Base-by-base conservation (phyloP, 2,329 filamentous ascomycete genomes). In the Hymenoscyphus repandus region DNA sequence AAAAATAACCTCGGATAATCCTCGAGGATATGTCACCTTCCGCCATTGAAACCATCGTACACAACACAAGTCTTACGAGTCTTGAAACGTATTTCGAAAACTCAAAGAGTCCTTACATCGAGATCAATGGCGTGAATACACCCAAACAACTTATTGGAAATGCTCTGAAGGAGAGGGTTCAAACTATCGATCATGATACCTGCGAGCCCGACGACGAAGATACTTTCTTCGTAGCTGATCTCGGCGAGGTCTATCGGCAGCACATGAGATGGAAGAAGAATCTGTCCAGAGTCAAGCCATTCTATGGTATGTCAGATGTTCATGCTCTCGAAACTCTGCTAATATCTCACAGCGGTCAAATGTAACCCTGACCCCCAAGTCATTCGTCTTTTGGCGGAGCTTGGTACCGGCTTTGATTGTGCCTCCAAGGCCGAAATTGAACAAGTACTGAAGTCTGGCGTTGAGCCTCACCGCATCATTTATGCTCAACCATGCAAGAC, bases 401-500 rank as follows among this genome's bases (percentile, higher is more conserved):
- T 99, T 58, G 93, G 92, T 65, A 91, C 90, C 58, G 93, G 93
- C 64, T 99, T 99, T 70, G 93, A 99, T 73, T 99, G 93, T 72
- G 93, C 93, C 57, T 97, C 92, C 72, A 97, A 97, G 80, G 79
- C 85, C 59, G 93, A 99, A 74, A 96, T 99, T 63, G 91, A 99
- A 70, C 84, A 91, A 70, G 87, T 96, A 55, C 78, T 97, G 48
- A 77, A 79, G 65, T 80, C 91, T 69, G 91, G 90, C 62, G 79
- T 95, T 60, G 85, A 88, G 66, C 88, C 93, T 11, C 82, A 84
- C 59, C 90, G 92, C 69, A 95, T 99, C 76, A 96, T 99, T 73
- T 99, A 97, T 68, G 93, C 93, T 45, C 93, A 99, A 74, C 93
- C 93, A 50, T 97, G 93, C 87, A 99, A 99, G 83, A 99, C 93